These are phyloP conservation scores for Hemerocallis citrina DNA, from an alignment of 106 monocot genomes.

Conservation along the genomic window DNA sequence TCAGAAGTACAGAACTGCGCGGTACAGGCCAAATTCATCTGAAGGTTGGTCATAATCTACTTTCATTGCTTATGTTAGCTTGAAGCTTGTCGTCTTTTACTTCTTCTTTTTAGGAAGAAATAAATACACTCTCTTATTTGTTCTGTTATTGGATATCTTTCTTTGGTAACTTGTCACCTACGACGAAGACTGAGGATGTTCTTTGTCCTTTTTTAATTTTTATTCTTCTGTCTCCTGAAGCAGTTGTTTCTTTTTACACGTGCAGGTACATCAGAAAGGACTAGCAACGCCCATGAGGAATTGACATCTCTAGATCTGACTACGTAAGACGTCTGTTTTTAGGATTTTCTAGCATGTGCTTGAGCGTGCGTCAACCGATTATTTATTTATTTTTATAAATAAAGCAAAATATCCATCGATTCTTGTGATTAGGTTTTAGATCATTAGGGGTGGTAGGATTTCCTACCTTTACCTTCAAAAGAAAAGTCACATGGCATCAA, in stretches of 20 bases:
- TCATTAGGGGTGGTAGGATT: too few relatives aligned
- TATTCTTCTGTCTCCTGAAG: too few relatives aligned
- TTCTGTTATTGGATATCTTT: not conserved
- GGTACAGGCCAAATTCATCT: conserved; percentile 58
- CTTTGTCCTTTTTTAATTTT: not conserved
- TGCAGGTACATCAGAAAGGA: conserved; percentile 65
- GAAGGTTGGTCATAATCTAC: conserved; percentile 43
- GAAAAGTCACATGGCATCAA: too few relatives aligned
- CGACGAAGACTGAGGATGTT: not conserved
- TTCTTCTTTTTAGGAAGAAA: not conserved
- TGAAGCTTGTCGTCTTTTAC: not conserved
- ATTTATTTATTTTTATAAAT: too few relatives aligned
- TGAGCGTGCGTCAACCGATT: too few relatives aligned
- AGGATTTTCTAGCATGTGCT: too few relatives aligned
- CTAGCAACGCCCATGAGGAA: conserved; percentile 28
- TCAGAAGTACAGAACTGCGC: conserved; percentile 91
- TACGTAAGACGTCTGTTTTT: conserved; percentile 37
- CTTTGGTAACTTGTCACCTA: not conserved
- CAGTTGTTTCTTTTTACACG: conserved; percentile 1
- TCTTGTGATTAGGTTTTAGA: too few relatives aligned
- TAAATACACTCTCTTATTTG: not conserved
- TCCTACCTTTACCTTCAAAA: too few relatives aligned
- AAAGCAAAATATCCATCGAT: too few relatives aligned
- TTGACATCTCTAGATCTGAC: conserved; percentile 55
- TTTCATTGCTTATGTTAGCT: not conserved